Evolutionary conservation across 495 filamentous ascomycete species (phyloP).

Genomic region (Cercophora sp.): DNA sequence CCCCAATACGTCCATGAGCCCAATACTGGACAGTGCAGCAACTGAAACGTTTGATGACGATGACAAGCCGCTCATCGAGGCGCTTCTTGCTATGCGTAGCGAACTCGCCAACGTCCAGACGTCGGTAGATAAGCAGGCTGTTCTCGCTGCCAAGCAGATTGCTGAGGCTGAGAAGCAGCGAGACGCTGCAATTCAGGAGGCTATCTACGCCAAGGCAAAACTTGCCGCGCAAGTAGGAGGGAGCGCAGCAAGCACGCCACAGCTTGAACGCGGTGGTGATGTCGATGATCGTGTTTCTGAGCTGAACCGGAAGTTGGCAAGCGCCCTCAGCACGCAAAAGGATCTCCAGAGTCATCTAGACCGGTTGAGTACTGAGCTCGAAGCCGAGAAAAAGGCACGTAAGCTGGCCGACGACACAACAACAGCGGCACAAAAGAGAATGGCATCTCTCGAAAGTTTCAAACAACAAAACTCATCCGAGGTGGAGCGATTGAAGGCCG

Average conservation of each 20-base stretch:
- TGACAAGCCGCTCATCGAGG: constrained; percentile 87
- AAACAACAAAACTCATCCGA: constrained; percentile 78
- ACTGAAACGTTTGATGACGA: constrained; percentile 81
- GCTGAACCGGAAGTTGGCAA: constrained; percentile 75
- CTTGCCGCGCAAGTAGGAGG: constrained; percentile 72
- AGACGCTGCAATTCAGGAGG: constrained; percentile 87
- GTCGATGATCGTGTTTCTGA: constrained; percentile 69
- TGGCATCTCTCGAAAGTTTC: constrained; percentile 74
- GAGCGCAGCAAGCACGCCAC: constrained; percentile 65
- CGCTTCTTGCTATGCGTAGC: constrained; percentile 81
- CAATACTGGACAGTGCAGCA: constrained; percentile 69
- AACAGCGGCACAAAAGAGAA: constrained; percentile 74
- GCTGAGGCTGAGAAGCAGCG: constrained; percentile 90
- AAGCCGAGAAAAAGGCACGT: constrained; percentile 73
- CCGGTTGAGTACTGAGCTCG: constrained; percentile 61
- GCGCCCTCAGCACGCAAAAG: constrained; percentile 69
- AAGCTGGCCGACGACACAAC: constrained; percentile 85
- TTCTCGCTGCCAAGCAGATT: constrained; percentile 79
- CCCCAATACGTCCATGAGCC: constrained; percentile 65
- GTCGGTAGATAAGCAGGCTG: constrained; percentile 80
- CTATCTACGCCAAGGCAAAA: constrained; percentile 90
- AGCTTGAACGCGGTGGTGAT: constrained; percentile 61
- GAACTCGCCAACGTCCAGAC: constrained; percentile 81
- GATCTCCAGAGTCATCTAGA: constrained; percentile 71
- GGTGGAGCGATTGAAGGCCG: constrained; percentile 75